Evolutionary conservation across 257 asterid species (phyloP).

Genomic region (Salvia rosmarinus): DNA sequence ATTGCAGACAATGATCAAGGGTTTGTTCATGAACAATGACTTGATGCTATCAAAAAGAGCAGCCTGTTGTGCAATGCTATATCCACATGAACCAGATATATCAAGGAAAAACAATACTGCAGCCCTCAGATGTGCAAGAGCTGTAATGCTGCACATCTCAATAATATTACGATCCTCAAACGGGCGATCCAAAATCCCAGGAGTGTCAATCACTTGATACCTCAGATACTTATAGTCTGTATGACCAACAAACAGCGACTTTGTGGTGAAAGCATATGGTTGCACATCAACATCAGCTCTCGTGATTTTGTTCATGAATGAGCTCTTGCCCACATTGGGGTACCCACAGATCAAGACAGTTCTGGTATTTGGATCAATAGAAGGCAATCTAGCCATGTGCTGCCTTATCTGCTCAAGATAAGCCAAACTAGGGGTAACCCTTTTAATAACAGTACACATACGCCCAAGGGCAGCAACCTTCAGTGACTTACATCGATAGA

Average conservation of each 20-base stretch:
- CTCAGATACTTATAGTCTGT: slow-evolving; percentile 89
- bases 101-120: slow-evolving; percentile 93
- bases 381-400: slow-evolving; percentile 94
- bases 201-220: slow-evolving; percentile 97
- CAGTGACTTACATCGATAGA: slow-evolving; percentile 85
- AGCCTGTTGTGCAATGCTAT: slow-evolving; percentile 89
- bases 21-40: slow-evolving; percentile 90
- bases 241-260: slow-evolving; percentile 93
- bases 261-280: slow-evolving; percentile 95
- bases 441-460: slow-evolving; percentile 88
- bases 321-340: slow-evolving; percentile 98
- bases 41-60: slow-evolving; percentile 95
- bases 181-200: slow-evolving; percentile 93
- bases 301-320: slow-evolving; percentile 90
- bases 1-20: slow-evolving; percentile 83
- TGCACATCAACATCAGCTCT: slow-evolving; percentile 97
- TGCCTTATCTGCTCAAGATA: slow-evolving; percentile 98
- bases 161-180: slow-evolving; percentile 97
- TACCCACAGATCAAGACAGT: slow-evolving; percentile 98
- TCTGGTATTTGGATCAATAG: slow-evolving; percentile 92
- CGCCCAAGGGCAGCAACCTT: slow-evolving; percentile 97
- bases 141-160: slow-evolving; percentile 98
- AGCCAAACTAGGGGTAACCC: slow-evolving; percentile 87
- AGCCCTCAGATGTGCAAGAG: slow-evolving; percentile 93
- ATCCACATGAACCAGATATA: slow-evolving; percentile 95